Conservation (phyloP, 2,329 filamentous ascomycete genomes). For the Pseudogymnoascus sp. region DNA sequence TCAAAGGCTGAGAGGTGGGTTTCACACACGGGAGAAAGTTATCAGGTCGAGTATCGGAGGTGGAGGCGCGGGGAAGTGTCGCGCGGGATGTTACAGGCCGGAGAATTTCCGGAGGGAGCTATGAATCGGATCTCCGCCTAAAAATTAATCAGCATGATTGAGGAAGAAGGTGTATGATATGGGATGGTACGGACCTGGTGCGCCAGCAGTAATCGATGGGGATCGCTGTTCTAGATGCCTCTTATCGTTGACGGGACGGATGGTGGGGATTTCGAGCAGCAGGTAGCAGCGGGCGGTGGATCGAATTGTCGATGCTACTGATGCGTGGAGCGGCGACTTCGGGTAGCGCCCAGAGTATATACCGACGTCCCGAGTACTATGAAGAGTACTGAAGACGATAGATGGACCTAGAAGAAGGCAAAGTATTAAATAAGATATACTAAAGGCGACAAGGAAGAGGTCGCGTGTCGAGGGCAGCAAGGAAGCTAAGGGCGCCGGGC, state of each 20-base stretch:
- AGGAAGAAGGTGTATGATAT: background rate
- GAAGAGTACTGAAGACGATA: background rate
- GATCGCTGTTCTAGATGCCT: background rate
- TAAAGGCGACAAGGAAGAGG: background rate
- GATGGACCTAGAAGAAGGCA: background rate
- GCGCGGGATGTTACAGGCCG: background rate
- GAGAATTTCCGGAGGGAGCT: background rate
- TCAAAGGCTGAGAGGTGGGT: background rate
- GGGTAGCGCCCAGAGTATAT: background rate
- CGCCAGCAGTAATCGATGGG: background rate
- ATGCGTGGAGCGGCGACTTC: background rate
- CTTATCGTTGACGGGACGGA: background rate
- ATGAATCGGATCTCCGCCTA: conserved; percentile 1
- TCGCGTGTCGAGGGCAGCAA: background rate
- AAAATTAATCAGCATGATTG: background rate
- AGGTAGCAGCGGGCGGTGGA: background rate
- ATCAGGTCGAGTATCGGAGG: background rate
- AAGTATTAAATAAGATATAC: background rate
- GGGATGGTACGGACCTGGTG: background rate
- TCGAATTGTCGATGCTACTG: background rate
- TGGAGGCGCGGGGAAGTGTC: background rate
- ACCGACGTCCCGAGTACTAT: background rate
- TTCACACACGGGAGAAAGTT: background rate
- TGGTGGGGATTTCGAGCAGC: background rate
- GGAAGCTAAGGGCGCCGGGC: background rate